Percentiles rank a stretch among this genome's conserved stretches.
These are phyloP conservation scores for Fistulifera solaris DNA, from an alignment of 108 stramenopile species.

Conservation along the genomic window DNA sequence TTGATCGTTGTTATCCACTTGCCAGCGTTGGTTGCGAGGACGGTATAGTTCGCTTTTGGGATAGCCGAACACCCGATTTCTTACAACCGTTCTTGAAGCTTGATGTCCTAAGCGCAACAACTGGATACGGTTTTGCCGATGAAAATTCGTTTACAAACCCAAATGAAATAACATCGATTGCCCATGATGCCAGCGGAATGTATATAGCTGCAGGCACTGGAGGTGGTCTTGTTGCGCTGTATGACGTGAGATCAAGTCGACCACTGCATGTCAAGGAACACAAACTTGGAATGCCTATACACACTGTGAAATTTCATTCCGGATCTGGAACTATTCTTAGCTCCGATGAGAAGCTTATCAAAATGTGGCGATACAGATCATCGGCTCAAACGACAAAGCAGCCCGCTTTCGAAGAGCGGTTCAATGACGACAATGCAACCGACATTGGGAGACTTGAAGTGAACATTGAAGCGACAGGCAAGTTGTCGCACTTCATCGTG, in stretches of 20 bases:
- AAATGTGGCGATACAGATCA: constrained; percentile 86
- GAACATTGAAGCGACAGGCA: constrained; percentile 91
- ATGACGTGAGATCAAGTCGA: constrained; percentile 88
- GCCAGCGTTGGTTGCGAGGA: constrained; percentile 82
- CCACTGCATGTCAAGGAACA: constrained; percentile 92
- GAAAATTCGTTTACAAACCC: constrained; percentile 13
- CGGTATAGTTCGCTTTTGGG: constrained; percentile 87
- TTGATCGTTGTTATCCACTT: constrained; percentile 62
- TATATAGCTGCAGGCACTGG: constrained; percentile 88
- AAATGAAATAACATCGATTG: constrained; percentile 77
- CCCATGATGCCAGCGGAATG: constrained; percentile 79
- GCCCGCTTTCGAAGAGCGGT: constrained; percentile 9
- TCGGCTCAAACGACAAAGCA: constrained; percentile 15
- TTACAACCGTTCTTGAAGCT: constrained; percentile 69
- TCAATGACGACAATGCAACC: constrained; percentile 17
- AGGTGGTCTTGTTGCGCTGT: constrained; percentile 84
- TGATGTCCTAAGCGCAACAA: constrained; percentile 66
- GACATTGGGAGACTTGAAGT: constrained; percentile 73
- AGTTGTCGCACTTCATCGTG: constrained; percentile 83
- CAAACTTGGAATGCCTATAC: constrained; percentile 93
- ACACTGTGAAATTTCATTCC: constrained; percentile 81
- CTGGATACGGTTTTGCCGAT: constrained; percentile 65
- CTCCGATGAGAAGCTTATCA: constrained; percentile 88
- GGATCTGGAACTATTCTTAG: constrained; percentile 69
- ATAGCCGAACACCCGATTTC: constrained; percentile 70